Evolutionary conservation across 345 rosid genomes (phyloP), one percentile per base, ranked within the genome.

Genomic region (Carallia pectinifolia): DNA sequence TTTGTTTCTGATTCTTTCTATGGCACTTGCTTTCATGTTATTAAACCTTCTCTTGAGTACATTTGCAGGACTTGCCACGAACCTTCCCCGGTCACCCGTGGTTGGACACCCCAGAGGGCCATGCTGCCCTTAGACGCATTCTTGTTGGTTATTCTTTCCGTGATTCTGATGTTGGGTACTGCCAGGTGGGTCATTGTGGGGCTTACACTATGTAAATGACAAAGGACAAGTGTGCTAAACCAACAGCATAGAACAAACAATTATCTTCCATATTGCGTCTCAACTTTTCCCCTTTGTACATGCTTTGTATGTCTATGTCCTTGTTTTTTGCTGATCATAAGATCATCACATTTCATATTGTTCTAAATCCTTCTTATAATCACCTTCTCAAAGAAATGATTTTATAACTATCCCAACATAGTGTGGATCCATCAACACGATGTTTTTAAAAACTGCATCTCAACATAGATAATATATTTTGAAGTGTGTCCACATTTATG

Each of bases 1-100:
- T 31, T 44, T 10, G 27, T 62, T 70, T 65, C 53, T 3, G 19
- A 39, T 16, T 56, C 19, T 18, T 27, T 48, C 5, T 40, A 10
- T 40, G 15, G 13, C 18, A 34, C n/a, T n/a, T n/a, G 10, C 19
- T 7, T 23, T 33, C 19, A 2, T 62, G 15, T 27, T 53, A 9
- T 56, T 60, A 48, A 19, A 61, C 30, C 44, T 58, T 52, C 50
- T 48, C 67, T 54, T 72, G 64, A 67, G 17, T 76, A 8, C 71
- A 40, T 34, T 50, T 80, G 81, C 83, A 96, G 99, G 99, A 96
- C 84, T 82, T 95, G 62, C 97, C 98, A 16, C 80, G 99, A 31
- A 96, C 99, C 64, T 96, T 96, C 82, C 99, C 99, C 18, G 99
- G 99, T 59, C 99, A 96, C 72, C 90, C 98, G 12, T 96, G 99